phyloP scores from a whole-genome alignment of 2,329 filamentous ascomycete genomes.

The Daldinia sp. region DNA sequence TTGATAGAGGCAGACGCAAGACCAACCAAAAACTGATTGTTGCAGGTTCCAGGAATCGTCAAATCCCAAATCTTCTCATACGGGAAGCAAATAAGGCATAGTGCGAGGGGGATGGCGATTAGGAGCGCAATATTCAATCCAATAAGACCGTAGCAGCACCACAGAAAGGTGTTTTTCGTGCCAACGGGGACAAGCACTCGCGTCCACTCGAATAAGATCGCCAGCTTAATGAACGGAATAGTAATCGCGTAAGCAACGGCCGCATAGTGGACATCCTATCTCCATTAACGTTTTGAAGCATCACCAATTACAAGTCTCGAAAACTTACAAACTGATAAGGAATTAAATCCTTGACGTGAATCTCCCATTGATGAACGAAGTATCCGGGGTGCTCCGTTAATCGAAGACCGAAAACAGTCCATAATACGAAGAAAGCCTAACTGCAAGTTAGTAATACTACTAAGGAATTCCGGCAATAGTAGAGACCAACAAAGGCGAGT shows the following conservation, averaged over 20 bases:
- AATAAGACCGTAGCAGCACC: conserved; percentile 36
- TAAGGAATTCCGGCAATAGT: neutral
- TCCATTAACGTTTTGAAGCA: neutral
- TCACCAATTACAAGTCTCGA: too few species aligned
- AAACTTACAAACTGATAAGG: conserved; percentile 41
- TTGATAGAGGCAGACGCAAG: conserved; percentile 39
- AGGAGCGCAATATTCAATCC: conserved; percentile 35
- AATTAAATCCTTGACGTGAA: conserved; percentile 43
- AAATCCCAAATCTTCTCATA: conserved; percentile 42
- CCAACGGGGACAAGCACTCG: conserved; percentile 42
- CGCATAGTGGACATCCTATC: conserved; percentile 44
- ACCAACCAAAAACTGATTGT: conserved; percentile 33
- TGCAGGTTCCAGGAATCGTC: conserved; percentile 38
- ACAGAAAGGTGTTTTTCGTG: conserved; percentile 41
- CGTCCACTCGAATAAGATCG: conserved; percentile 56
- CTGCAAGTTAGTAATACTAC: neutral
- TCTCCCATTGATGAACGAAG: conserved; percentile 50
- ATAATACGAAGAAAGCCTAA: conserved; percentile 14
- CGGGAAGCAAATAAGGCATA: conserved; percentile 41
- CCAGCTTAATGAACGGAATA: conserved; percentile 51
- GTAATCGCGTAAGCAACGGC: conserved; percentile 48
- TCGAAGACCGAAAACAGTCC: conserved; percentile 15
- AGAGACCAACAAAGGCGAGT: conserved; percentile 17
- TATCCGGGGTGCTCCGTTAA: conserved; percentile 41
- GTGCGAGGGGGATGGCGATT: conserved; percentile 30